Conservation (phyloP, 768 basidiomycete genomes). For the Gymnopilus dilepis region DNA sequence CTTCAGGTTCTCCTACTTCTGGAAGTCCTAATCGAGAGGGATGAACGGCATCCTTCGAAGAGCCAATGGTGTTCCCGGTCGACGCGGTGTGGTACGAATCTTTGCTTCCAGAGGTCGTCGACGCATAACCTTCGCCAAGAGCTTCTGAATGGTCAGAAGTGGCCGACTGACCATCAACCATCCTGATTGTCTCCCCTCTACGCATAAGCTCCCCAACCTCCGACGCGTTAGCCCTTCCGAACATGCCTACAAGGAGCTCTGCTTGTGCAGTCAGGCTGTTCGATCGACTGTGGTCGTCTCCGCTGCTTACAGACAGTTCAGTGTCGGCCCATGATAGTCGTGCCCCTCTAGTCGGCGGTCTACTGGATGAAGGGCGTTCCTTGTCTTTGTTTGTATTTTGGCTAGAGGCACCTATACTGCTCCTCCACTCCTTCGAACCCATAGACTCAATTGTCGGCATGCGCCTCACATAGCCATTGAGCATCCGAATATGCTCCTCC, state of each 20-base stretch:
- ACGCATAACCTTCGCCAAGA: slow-evolving; percentile 19
- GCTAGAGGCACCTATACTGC: slow-evolving; percentile 31
- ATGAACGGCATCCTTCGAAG: slow-evolving; percentile 16
- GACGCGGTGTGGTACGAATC: slow-evolving; percentile 23
- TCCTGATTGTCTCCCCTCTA: slow-evolving; percentile 38
- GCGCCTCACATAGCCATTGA: slow-evolving; percentile 68
- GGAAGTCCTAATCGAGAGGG: slow-evolving; percentile 8
- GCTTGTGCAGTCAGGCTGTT: slow-evolving; percentile 40
- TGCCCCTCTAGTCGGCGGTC: slow-evolving; percentile 45
- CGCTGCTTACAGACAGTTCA: slow-evolving; percentile 30
- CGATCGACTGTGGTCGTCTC: slow-evolving; percentile 41
- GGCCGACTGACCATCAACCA: slow-evolving; percentile 20
- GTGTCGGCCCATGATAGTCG: slow-evolving; percentile 34
- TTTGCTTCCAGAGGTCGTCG: slow-evolving; percentile 20
- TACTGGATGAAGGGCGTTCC: slow-evolving; percentile 31
- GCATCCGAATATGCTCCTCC: slow-evolving; percentile 61
- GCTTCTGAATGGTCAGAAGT: slow-evolving; percentile 21
- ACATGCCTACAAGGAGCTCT: slow-evolving; percentile 33
- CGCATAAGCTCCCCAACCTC: slow-evolving; percentile 34
- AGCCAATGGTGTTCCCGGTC: slow-evolving; percentile 15
- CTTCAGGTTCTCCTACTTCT: background rate
- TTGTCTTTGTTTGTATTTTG: slow-evolving; percentile 26
- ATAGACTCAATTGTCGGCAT: slow-evolving; percentile 85
- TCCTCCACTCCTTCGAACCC: slow-evolving; percentile 63
- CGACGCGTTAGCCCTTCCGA: slow-evolving; percentile 21